phyloP scores from a whole-genome alignment of 177 flowering plant species.

The Vitis hybrid region DNA sequence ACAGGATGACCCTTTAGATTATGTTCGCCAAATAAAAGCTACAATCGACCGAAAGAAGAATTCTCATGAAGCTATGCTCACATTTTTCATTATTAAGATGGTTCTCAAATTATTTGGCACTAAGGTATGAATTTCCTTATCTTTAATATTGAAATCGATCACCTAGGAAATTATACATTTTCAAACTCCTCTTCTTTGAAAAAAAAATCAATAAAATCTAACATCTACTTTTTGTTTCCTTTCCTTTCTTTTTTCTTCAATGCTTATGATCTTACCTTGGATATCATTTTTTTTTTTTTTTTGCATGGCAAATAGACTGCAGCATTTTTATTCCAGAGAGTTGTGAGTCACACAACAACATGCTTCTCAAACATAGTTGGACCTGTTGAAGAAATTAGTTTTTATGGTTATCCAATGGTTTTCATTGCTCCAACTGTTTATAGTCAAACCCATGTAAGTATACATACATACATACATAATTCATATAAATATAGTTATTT shows the following conservation, averaged over 20 bases:
- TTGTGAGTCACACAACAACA: constrained; percentile 31
- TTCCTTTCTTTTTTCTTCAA: too few relatives aligned
- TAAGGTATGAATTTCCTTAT: constrained; percentile 22
- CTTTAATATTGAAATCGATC: too few relatives aligned
- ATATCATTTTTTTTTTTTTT: background rate
- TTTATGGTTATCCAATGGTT: constrained; percentile 42
- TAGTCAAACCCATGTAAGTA: constrained; percentile 43
- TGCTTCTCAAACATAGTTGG: constrained; percentile 48
- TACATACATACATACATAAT: too few relatives aligned
- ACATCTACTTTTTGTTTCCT: too few relatives aligned
- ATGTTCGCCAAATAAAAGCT: constrained; percentile 33
- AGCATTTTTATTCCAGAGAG: constrained; percentile 13
- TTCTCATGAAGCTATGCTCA: constrained; percentile 31
- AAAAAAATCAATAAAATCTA: too few relatives aligned
- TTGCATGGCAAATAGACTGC: constrained; percentile 23
- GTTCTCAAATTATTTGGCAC: constrained; percentile 25
- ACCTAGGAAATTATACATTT: too few relatives aligned
- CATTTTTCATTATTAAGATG: constrained; percentile 6
- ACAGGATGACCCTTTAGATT: constrained; percentile 36
- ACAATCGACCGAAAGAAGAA: constrained; percentile 35
- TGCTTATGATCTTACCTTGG: background rate
- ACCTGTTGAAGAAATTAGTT: constrained; percentile 43
- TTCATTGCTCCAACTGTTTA: constrained; percentile 44
- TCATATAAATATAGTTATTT: too few relatives aligned
- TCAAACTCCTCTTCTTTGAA: too few relatives aligned